Evolutionary conservation across 208 protist genomes (phyloP).

Genomic region (Porcisia hertigi): DNA sequence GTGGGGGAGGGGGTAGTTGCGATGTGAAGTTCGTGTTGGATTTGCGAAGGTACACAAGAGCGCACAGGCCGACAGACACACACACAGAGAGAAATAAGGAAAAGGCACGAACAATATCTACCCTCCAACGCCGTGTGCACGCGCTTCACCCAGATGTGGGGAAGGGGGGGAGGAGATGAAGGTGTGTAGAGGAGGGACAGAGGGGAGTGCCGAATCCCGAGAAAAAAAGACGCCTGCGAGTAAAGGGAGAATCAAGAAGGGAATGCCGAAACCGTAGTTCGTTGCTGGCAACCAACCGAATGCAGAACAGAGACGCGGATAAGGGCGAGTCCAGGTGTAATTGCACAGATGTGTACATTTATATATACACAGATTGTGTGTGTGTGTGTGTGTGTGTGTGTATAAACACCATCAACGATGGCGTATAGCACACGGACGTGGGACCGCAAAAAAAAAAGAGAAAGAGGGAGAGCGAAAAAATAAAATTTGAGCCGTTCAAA

Average conservation of each 20-base stretch:
- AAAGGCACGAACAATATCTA: background rate
- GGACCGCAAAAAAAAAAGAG: background rate
- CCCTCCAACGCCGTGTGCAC: background rate
- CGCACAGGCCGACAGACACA: background rate
- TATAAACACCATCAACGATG: background rate
- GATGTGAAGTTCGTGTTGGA: background rate
- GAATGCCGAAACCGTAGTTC: background rate
- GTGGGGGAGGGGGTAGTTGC: background rate
- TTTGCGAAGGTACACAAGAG: background rate
- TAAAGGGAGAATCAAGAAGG: background rate
- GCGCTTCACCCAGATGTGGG: background rate
- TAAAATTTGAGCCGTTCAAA: too few species aligned
- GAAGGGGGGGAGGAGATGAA: background rate
- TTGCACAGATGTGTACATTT: background rate
- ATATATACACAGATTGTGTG: background rate
- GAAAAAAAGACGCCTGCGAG: conserved; percentile 5
- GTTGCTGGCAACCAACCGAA: background rate
- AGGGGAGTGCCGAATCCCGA: background rate
- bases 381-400: background rate
- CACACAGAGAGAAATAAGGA: background rate
- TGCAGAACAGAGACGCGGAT: background rate
- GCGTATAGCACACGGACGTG: background rate
- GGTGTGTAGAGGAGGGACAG: background rate
- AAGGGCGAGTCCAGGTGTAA: background rate
- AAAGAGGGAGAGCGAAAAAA: background rate